phyloP scores from a whole-genome alignment of 257 asterid species.

The Echium plantagineum region DNA sequence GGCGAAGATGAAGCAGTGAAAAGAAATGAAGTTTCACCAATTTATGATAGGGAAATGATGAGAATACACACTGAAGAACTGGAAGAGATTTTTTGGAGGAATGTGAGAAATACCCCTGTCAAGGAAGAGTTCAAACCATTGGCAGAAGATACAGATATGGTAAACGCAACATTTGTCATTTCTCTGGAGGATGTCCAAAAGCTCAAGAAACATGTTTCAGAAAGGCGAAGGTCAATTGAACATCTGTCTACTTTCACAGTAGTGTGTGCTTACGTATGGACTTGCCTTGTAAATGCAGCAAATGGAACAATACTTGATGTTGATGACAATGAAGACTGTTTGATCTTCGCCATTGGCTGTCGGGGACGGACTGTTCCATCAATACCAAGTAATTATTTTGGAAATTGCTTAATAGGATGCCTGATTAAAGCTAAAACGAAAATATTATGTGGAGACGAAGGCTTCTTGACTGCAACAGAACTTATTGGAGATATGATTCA shows the following conservation, averaged over 20 bases:
- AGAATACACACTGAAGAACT: not conserved
- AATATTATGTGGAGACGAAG: not conserved
- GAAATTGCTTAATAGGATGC: not conserved
- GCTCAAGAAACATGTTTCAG: constrained; percentile 1
- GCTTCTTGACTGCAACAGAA: not conserved
- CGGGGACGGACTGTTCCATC: not conserved
- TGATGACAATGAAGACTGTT: not conserved
- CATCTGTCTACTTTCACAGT: not conserved
- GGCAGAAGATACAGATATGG: not conserved
- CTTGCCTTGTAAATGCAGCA: not conserved
- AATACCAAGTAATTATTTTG: not conserved
- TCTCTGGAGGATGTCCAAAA: not conserved
- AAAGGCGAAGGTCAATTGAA: not conserved
- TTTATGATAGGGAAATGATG: constrained; percentile 1
- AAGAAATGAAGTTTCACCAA: not conserved
- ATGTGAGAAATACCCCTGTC: not conserved
- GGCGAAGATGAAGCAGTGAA: not conserved
- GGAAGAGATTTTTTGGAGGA: not conserved
- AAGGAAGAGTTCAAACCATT: not conserved
- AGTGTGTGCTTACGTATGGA: not conserved
- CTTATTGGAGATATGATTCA: not conserved
- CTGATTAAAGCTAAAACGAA: not conserved
- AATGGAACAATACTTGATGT: not conserved
- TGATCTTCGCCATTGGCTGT: not conserved
- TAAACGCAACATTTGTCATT: not conserved